phyloP scores from a whole-genome alignment of 164 flowering plant species.

The Amborella trichopoda region DNA sequence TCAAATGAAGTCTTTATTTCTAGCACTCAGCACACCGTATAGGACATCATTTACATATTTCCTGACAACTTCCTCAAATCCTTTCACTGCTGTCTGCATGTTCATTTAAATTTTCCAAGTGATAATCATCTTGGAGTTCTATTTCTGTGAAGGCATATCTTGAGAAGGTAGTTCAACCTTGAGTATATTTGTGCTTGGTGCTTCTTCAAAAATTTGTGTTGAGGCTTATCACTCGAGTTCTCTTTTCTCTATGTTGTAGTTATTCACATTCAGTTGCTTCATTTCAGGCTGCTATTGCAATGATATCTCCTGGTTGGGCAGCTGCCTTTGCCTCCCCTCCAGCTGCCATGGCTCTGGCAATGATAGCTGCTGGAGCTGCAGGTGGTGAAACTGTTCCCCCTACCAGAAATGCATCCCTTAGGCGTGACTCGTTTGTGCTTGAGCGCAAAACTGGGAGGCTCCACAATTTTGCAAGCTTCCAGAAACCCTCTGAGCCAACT shows the following conservation, averaged over 20 bases:
- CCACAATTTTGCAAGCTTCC: slow-evolving; percentile 93
- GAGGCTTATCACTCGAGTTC: too few relatives aligned
- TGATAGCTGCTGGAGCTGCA: slow-evolving; percentile 99
- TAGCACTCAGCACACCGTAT: too few relatives aligned
- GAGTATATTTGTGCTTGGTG: too few relatives aligned
- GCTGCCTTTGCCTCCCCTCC: slow-evolving; percentile 99
- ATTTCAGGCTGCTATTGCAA: slow-evolving; percentile 87
- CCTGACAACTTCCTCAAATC: too few relatives aligned
- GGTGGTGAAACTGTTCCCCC: slow-evolving; percentile 74
- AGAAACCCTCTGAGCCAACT: slow-evolving; percentile 49
- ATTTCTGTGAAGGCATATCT: too few relatives aligned
- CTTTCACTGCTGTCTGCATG: too few relatives aligned
- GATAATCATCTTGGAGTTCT: too few relatives aligned
- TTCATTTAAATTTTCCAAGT: too few relatives aligned
- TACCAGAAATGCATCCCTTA: slow-evolving; percentile 43
- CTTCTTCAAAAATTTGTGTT: too few relatives aligned
- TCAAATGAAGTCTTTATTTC: too few relatives aligned
- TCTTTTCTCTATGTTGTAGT: neutral
- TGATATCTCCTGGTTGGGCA: slow-evolving; percentile 98
- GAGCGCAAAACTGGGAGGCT: slow-evolving; percentile 69
- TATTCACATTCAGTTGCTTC: neutral
- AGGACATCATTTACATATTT: too few relatives aligned
- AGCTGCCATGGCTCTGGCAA: slow-evolving; percentile 97
- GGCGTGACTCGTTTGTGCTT: slow-evolving; percentile 69
- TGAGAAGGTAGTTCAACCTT: too few relatives aligned